Conservation (phyloP, 23 red algal species). For the Gracilaria domingensis region DNA sequence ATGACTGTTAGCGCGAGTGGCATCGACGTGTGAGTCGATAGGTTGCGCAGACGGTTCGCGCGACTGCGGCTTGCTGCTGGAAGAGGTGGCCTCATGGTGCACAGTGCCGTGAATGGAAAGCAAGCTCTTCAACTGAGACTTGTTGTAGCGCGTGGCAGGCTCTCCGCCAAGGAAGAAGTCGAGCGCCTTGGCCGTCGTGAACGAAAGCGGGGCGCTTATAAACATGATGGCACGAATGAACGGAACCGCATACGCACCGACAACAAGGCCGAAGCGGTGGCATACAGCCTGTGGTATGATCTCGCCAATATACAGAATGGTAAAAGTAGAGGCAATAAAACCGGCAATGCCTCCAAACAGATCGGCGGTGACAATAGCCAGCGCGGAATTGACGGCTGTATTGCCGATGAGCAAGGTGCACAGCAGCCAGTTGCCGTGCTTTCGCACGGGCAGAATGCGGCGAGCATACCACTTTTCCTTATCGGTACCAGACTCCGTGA, state of each 20-base stretch:
- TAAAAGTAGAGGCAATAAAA: constrained; percentile 86
- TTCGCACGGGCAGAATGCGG: constrained; percentile 88
- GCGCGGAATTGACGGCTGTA: constrained; percentile 93
- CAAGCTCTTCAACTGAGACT: constrained; percentile 87
- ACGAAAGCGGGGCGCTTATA: constrained; percentile 79
- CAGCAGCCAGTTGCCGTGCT: constrained; percentile 94
- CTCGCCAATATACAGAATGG: constrained; percentile 94
- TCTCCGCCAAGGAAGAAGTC: constrained; percentile 91
- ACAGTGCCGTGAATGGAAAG: constrained; percentile 87
- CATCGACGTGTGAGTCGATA: neutral
- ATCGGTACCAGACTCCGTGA: constrained; percentile 89
- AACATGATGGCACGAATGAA: constrained; percentile 93
- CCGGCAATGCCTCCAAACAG: constrained; percentile 88
- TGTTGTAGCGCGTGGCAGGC: constrained; percentile 86
- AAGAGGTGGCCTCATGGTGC: constrained; percentile 15
- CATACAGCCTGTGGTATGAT: constrained; percentile 99
- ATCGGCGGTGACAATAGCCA: constrained; percentile 92
- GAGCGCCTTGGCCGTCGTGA: constrained; percentile 83
- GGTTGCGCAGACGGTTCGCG: neutral
- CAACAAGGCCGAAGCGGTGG: constrained; percentile 89
- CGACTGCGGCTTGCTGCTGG: constrained; percentile 26
- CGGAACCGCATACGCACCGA: constrained; percentile 84
- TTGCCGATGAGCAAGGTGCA: constrained; percentile 98
- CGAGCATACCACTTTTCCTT: constrained; percentile 82
- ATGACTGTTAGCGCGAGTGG: neutral